phyloP scores from a whole-genome alignment of 2,329 filamentous ascomycete species.

The Keithomyces neogunnii region DNA sequence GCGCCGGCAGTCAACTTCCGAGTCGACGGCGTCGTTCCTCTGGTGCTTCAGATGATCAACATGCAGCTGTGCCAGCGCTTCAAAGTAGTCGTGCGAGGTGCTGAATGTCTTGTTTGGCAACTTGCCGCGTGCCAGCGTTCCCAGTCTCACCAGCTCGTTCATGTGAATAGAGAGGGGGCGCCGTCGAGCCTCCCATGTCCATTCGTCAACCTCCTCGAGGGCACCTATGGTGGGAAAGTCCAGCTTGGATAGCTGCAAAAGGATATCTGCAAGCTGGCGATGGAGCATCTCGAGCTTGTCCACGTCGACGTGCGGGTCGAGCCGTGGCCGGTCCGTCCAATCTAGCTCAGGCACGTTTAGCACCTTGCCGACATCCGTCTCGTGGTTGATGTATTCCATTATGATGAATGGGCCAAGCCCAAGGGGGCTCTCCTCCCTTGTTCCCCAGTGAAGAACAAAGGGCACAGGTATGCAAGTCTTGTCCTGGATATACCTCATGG shows the following conservation, averaged over 20 bases:
- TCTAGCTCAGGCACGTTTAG: neutral
- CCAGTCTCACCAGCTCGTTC: conserved; percentile 3
- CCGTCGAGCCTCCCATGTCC: conserved; percentile 17
- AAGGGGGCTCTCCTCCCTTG: conserved; percentile 8
- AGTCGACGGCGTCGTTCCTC: conserved; percentile 26
- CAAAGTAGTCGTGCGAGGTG: neutral
- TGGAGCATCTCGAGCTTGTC: conserved; percentile 1
- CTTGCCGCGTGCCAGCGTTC: neutral
- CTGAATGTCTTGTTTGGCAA: neutral
- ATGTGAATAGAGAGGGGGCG: conserved; percentile 4
- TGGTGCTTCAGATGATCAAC: conserved; percentile 15
- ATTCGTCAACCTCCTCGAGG: neutral
- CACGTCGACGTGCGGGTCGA: neutral
- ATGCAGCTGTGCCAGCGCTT: neutral
- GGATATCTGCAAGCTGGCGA: conserved; percentile 1
- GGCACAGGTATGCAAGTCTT: conserved; percentile 8
- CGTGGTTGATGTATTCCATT: conserved; percentile 9
- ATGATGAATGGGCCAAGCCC: conserved; percentile 8
- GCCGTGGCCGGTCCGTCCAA: neutral
- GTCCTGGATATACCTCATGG: conserved; percentile 7
- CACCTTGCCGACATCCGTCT: conserved; percentile 2
- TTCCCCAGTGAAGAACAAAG: conserved; percentile 9
- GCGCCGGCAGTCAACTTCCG: conserved; percentile 19
- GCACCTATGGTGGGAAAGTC: conserved; percentile 1
- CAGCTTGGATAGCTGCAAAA: conserved; percentile 4